Evolutionary conservation across 176 grass and related monocot genomes (phyloP).

Genomic region (Zoysia japonica): DNA sequence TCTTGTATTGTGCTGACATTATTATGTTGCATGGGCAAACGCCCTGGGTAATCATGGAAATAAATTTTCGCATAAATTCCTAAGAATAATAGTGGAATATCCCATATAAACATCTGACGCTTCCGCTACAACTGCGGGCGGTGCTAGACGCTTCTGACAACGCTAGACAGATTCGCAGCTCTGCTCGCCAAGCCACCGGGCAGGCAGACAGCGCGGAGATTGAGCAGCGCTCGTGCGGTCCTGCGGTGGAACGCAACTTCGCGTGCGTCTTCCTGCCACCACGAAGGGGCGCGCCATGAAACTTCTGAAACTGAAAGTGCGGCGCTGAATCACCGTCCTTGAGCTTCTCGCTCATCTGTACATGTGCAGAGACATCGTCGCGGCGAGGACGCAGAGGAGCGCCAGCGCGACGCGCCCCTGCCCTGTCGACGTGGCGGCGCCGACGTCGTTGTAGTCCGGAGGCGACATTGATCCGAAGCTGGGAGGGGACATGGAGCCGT

Average conservation of each 20-base stretch:
- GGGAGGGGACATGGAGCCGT: constrained; percentile 10
- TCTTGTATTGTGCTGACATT: background rate
- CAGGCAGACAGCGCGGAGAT: background rate
- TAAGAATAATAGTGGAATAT: constrained; percentile 22
- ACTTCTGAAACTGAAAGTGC: constrained; percentile 28
- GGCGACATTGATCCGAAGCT: constrained; percentile 41
- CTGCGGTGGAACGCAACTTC: background rate
- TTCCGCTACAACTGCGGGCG: constrained; percentile 1
- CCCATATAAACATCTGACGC: constrained; percentile 24
- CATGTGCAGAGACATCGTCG: constrained; percentile 32
- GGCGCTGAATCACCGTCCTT: constrained; percentile 8
- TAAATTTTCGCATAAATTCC: constrained; percentile 22
- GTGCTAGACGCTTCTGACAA: constrained; percentile 20
- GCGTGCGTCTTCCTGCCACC: constrained; percentile 12
- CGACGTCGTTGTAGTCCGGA: constrained; percentile 55
- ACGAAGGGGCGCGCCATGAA: constrained; percentile 22
- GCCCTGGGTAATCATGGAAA: background rate
- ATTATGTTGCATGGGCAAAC: constrained; percentile 5
- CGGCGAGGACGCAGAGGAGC: constrained; percentile 35
- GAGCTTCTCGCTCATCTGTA: constrained; percentile 12
- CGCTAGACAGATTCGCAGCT: constrained; percentile 10
- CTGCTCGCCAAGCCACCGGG: constrained; percentile 2
- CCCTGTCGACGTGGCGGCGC: constrained; percentile 20
- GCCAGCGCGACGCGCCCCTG: constrained; percentile 14
- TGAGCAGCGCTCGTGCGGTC: background rate